These are phyloP conservation scores for Candida piceae DNA, from an alignment of 805 yeast species.

Conservation along the genomic window DNA sequence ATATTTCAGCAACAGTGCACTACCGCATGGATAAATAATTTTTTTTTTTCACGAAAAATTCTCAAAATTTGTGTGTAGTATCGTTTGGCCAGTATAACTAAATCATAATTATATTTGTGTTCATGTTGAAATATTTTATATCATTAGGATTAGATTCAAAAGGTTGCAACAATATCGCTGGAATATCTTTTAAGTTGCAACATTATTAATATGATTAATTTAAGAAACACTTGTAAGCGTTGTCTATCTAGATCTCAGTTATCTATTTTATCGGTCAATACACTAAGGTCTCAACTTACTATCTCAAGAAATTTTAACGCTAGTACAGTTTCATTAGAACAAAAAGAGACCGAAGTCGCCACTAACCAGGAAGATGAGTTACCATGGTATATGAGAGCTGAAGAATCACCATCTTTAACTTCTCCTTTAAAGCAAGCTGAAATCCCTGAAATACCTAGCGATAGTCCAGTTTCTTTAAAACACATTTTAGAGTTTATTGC, in stretches of 20 bases:
- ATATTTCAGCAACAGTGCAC: no score
- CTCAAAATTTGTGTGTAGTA: no score
- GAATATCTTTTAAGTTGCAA: no score
- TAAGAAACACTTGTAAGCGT: background rate
- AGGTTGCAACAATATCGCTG: no score
- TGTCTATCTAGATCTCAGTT: background rate
- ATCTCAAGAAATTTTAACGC: background rate
- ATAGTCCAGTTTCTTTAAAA: constrained; percentile 50
- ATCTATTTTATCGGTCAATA: background rate
- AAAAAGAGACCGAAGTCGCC: background rate
- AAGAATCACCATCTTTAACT: constrained; percentile 22
- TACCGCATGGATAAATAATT: no score
- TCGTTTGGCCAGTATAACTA: no score
- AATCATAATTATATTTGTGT: no score
- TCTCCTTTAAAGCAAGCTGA: constrained; percentile 23
- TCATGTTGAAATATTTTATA: no score
- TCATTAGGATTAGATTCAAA: no score
- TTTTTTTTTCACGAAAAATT: no score
- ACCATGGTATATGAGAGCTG: constrained; percentile 33
- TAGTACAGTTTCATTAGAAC: background rate
- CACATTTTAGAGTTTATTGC: constrained; percentile 44
- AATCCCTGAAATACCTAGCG: constrained; percentile 55
- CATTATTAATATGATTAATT: background rate
- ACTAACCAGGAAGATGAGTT: constrained; percentile 1
- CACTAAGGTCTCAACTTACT: background rate